Conservation (phyloP, 306 rosid species). For the Fragaria iinumae region DNA sequence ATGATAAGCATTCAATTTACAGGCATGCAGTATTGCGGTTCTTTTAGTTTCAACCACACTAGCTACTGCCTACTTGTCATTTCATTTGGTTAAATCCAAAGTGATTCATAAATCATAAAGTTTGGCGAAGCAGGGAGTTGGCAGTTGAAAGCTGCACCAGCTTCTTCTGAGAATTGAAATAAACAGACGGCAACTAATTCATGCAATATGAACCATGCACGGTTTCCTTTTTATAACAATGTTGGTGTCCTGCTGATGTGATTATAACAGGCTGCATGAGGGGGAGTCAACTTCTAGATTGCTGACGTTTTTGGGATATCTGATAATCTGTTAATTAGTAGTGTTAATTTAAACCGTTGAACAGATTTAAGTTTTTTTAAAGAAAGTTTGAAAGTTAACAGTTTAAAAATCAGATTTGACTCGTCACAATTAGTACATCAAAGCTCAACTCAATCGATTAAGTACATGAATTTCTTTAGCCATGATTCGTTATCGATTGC, state of each 20-base stretch:
- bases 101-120: background rate
- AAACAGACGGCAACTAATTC: background rate
- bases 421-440: background rate
- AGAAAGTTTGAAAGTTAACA: background rate
- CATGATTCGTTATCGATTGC: background rate
- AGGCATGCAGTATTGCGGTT: background rate
- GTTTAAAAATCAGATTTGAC: background rate
- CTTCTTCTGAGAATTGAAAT: background rate
- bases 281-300: slow-evolving; percentile 10
- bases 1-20: slow-evolving; percentile 25
- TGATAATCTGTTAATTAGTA: background rate
- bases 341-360: background rate
- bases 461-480: background rate
- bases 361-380: background rate
- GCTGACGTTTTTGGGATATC: background rate
- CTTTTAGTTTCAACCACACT: slow-evolving; percentile 14
- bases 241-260: background rate
- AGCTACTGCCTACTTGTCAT: background rate
- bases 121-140: background rate
- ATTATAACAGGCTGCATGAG: background rate
- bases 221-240: background rate
- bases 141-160: slow-evolving; percentile 10
- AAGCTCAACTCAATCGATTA: background rate
- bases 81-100: background rate
- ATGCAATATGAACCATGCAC: background rate